Percentiles rank a stretch among this genome's conserved stretches.
phyloP scores from a whole-genome alignment of 1,284 basidiomycete species.

The Trametes polyzona region DNA sequence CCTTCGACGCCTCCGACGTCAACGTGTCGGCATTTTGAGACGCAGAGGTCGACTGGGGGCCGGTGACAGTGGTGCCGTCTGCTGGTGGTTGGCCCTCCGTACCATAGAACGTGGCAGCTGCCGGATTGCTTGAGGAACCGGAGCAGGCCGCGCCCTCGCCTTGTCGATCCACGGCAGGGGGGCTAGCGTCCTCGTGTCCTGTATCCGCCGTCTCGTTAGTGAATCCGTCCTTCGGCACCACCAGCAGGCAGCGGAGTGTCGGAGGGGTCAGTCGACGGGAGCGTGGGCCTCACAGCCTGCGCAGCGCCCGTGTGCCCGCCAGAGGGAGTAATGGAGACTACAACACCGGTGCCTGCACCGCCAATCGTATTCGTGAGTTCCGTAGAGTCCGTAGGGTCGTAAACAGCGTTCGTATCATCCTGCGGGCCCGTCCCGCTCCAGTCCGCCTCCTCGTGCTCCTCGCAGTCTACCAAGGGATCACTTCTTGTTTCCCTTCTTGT shows the following conservation, averaged over 20 bases:
- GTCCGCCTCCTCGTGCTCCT: neutral
- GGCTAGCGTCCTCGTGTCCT: too few relatives aligned
- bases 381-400: slow-evolving; percentile 28
- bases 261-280: too few relatives aligned
- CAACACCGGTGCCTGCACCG: slow-evolving; percentile 25
- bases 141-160: neutral
- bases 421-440: neutral
- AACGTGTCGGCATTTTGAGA: neutral
- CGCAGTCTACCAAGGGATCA: too few relatives aligned
- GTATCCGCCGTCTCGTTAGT: too few relatives aligned
- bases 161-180: neutral
- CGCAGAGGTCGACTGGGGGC: neutral
- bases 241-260: neutral
- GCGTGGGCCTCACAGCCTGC: too few relatives aligned
- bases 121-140: neutral
- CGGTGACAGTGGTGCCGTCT: neutral
- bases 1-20: neutral
- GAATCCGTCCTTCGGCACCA: neutral
- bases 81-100: neutral
- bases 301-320: too few relatives aligned
- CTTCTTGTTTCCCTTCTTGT: slow-evolving; percentile 5
- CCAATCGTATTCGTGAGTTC: slow-evolving; percentile 26
- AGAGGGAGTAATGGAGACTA: slow-evolving; percentile 9
- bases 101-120: neutral
- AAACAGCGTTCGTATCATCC: slow-evolving; percentile 13